phyloP scores from a whole-genome alignment of 1,284 basidiomycete genomes.

The Leccinum idahoense region DNA sequence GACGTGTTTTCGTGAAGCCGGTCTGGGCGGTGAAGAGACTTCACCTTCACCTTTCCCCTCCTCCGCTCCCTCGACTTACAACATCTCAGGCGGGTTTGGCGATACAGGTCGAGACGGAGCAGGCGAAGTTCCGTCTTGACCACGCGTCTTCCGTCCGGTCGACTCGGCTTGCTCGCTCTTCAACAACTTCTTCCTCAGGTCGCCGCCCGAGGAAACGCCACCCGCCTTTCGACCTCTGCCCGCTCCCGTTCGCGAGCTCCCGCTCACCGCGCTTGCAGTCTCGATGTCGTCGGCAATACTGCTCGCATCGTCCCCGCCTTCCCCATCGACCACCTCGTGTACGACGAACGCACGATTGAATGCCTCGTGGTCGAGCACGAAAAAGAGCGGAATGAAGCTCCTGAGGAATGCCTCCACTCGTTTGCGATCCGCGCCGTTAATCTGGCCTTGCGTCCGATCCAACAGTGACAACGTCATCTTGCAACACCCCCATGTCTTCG shows the following conservation, averaged over 20 bases:
- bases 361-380: constrained; percentile 62
- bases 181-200: constrained; percentile 67
- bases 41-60: constrained; percentile 25
- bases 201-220: constrained; percentile 44
- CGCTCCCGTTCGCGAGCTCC: constrained; percentile 32
- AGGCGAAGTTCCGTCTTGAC: constrained; percentile 36
- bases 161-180: constrained; percentile 77
- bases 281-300: constrained; percentile 47
- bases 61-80: constrained; percentile 30
- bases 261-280: constrained; percentile 34
- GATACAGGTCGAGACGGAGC: constrained; percentile 39
- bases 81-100: constrained; percentile 46
- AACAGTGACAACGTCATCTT: constrained; percentile 89
- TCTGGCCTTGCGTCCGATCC: constrained; percentile 79
- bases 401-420: constrained; percentile 84
- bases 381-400: constrained; percentile 72
- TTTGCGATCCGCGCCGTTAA: constrained; percentile 69
- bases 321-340: constrained; percentile 40
- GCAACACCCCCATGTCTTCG: constrained; percentile 73
- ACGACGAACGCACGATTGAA: constrained; percentile 68
- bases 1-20: constrained; percentile 43
- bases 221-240: constrained; percentile 37
- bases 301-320: constrained; percentile 48
- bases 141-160: constrained; percentile 54
- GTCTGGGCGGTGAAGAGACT: constrained; percentile 14